Conservation (phyloP, 2,329 filamentous ascomycete genomes). For the Pestalotiopsis sp. region DNA sequence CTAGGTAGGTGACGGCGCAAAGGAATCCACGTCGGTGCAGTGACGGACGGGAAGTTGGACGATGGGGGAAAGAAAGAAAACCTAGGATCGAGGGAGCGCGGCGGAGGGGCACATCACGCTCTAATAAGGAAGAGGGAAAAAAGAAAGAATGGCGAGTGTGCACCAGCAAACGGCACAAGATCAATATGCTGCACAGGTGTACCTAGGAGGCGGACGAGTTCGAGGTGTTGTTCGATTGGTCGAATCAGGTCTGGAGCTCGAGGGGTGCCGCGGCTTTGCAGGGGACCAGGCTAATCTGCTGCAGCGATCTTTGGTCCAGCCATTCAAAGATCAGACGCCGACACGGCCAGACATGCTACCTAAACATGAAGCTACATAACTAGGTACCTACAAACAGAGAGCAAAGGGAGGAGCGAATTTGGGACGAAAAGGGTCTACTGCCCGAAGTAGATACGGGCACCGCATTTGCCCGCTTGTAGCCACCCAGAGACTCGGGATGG, state of each 20-base stretch:
- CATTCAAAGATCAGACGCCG: background rate
- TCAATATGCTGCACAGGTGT: background rate
- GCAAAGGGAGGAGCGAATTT: background rate
- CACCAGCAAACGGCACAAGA: background rate
- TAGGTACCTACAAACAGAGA: background rate
- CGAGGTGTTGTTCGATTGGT: background rate
- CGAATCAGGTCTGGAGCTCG: background rate
- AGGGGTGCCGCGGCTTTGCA: background rate
- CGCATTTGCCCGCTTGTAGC: slow-evolving; percentile 4
- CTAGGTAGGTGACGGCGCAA: background rate
- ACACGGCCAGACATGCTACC: background rate
- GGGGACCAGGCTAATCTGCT: background rate
- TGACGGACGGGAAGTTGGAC: background rate
- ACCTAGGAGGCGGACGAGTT: background rate
- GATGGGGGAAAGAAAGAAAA: background rate
- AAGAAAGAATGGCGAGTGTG: background rate
- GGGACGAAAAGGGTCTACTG: background rate
- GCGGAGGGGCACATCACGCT: background rate
- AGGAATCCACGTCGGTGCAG: background rate
- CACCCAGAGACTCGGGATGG: background rate
- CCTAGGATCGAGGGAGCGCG: background rate
- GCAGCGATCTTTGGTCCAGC: background rate
- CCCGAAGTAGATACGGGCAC: slow-evolving; percentile 4
- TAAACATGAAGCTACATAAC: background rate
- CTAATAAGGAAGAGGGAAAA: background rate